Conservation (phyloP, 2,329 filamentous ascomycete species). For the Aspergillus tubingensis region DNA sequence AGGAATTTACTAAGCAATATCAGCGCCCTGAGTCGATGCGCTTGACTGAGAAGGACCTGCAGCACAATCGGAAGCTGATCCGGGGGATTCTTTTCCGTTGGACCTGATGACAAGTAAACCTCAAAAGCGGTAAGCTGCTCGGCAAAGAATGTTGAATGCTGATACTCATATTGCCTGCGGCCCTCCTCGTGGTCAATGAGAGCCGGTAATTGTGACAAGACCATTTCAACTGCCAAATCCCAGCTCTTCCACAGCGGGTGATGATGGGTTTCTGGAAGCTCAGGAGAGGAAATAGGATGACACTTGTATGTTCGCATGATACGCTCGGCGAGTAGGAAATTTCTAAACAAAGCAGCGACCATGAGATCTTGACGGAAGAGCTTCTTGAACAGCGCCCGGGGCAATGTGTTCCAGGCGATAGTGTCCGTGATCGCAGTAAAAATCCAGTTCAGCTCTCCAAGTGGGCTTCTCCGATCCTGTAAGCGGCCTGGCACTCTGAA, state of each 20-base stretch:
- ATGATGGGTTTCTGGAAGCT: conserved; percentile 90
- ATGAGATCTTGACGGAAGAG: conserved; percentile 97
- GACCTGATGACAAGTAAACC: conserved; percentile 84
- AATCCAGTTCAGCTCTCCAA: conserved; percentile 98
- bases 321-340: conserved; percentile 90
- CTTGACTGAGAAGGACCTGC: conserved; percentile 92
- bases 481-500: conserved; percentile 88
- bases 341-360: conserved; percentile 96
- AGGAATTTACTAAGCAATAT: conserved; percentile 92
- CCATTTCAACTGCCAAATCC: conserved; percentile 96
- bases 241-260: conserved; percentile 96
- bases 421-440: conserved; percentile 99
- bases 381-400: conserved; percentile 88
- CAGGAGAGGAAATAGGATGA: conserved; percentile 86
- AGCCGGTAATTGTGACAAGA: conserved; percentile 82
- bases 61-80: conserved; percentile 95
- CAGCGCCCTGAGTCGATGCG: conserved; percentile 85
- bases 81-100: conserved; percentile 80
- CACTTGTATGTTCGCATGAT: conserved; percentile 97
- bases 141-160: conserved; percentile 93
- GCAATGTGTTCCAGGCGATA: conserved; percentile 95
- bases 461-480: conserved; percentile 87
- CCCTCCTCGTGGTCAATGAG: conserved; percentile 75
- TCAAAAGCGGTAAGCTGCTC: conserved; percentile 97
- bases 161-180: conserved; percentile 80